phyloP scores from a whole-genome alignment of 257 asterid genomes.

The Solanum piurae region DNA sequence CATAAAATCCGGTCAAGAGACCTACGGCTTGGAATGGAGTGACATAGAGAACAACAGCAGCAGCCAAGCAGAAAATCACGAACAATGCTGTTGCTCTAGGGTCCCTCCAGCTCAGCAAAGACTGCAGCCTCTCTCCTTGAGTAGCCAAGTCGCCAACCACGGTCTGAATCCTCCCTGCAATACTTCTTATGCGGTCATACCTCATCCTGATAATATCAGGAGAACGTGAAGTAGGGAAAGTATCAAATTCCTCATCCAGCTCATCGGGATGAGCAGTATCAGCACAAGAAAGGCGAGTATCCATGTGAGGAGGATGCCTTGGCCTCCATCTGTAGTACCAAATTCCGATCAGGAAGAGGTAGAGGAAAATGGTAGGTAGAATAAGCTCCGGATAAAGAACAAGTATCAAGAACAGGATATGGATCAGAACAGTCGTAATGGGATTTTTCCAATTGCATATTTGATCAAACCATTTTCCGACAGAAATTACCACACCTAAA shows the following conservation, averaged over 20 bases:
- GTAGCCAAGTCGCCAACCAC: constrained; percentile 49
- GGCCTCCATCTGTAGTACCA: constrained; percentile 51
- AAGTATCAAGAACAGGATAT: constrained; percentile 32
- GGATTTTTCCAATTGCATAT: constrained; percentile 48
- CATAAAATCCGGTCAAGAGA: constrained; percentile 26
- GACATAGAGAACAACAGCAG: constrained; percentile 35
- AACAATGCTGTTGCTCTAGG: constrained; percentile 42
- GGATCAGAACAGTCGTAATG: constrained; percentile 36
- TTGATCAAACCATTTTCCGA: constrained; percentile 47
- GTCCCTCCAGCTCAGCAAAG: constrained; percentile 49
- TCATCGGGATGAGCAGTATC: constrained; percentile 38
- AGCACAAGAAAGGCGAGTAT: constrained; percentile 37
- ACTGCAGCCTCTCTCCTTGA: constrained; percentile 42
- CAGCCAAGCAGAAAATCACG: constrained; percentile 27
- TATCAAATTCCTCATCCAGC: constrained; percentile 46
- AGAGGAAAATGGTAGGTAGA: constrained; percentile 39
- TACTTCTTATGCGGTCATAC: constrained; percentile 39
- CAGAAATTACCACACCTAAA: constrained; percentile 28
- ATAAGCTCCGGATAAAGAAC: constrained; percentile 41
- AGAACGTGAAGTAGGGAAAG: constrained; percentile 40
- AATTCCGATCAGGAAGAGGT: constrained; percentile 38
- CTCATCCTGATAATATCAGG: constrained; percentile 41
- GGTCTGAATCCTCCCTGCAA: constrained; percentile 39
- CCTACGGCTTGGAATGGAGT: constrained; percentile 39
- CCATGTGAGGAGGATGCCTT: constrained; percentile 49